phyloP scores from a whole-genome alignment of 2,329 filamentous ascomycete species.

The Microcyclosporella mali region DNA sequence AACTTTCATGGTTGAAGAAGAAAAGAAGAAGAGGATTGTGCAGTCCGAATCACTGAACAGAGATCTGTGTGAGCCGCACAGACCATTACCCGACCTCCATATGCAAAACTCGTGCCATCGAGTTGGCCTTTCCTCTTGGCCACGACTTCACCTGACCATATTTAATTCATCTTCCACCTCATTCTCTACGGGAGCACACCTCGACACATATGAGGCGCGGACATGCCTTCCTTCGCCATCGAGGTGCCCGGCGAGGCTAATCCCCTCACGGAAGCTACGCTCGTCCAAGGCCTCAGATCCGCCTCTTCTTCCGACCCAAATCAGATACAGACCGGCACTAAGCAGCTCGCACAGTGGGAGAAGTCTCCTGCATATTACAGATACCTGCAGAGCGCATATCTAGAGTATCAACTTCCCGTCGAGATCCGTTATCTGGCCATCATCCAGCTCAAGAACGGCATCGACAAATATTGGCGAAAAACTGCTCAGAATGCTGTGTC shows the following conservation, averaged over 20 bases:
- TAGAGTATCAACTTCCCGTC: constrained; percentile 68
- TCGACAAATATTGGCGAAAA: constrained; percentile 89
- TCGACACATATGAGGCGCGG: neutral
- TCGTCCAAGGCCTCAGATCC: constrained; percentile 45
- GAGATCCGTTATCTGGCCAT: constrained; percentile 83
- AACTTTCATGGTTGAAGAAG: constrained; percentile 50
- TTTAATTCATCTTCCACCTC: too few relatives aligned
- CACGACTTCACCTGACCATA: too few relatives aligned
- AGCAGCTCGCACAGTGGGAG: constrained; percentile 49
- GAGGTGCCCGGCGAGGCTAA: constrained; percentile 78
- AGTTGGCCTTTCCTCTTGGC: neutral
- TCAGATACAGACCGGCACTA: constrained; percentile 47
- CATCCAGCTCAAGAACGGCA: constrained; percentile 93
- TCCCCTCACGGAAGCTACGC: constrained; percentile 43
- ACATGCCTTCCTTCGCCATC: constrained; percentile 37
- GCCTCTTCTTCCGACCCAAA: constrained; percentile 43
- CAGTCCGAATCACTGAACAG: too few relatives aligned
- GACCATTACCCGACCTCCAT: too few relatives aligned
- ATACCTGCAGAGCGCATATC: constrained; percentile 59
- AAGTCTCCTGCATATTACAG: constrained; percentile 43
- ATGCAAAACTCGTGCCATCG: too few relatives aligned
- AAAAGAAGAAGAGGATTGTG: too few relatives aligned
- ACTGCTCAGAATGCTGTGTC: constrained; percentile 62
- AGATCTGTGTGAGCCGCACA: too few relatives aligned
- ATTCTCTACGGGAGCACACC: neutral